Evolutionary conservation across 2,329 filamentous ascomycete species (phyloP), one percentile per base, ranked within the genome.

Genomic region (Phialophora chinensis): DNA sequence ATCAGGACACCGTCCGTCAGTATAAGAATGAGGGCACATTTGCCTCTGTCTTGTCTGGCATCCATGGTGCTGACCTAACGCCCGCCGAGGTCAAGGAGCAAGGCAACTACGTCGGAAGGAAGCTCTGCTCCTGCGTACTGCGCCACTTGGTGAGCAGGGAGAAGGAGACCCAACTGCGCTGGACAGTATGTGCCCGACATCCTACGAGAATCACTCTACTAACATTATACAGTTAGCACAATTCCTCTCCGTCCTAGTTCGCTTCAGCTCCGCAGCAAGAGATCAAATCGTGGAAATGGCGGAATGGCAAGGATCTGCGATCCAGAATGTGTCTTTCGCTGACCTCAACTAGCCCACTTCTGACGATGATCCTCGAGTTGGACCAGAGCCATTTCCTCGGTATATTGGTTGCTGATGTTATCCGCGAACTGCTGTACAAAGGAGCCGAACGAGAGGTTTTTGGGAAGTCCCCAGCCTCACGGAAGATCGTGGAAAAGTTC

Each of bases 361-460:
- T 68, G 55, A 27, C 42, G 5, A 11, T 49, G 49, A 55, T 68
- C 14, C 50, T 68, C 20, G 62, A 60, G 50, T 20, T 8, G 23
- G 59, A 65, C 20, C 44, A 63, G 27, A 53, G 27, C 60, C 66
- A 69, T 59, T 50, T 69, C 7, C 59, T 69, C 20, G 62, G 66
- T 10, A 57, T 72, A 5, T 27, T 72, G 29, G 62, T 69, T n/a
- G 68, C 70, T n/a, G 66, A 72, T 58, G 59, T 66, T 35, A 42
- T 72, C 29, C 55, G 70, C 52, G 60, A 66, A n/a, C 44, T 72
- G 11, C 50, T 65, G 12, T 53, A 38, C 29, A 66, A 56, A 27
- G 64, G 65, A 7, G 35, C 44, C 14, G 57, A 61, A 35, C 23
- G 47, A 38, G 57, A 23, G n/a, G 25, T 44, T 31, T 66, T 70